Evolutionary conservation across 108 stramenopile genomes (phyloP).

Genomic region (Schizochytrium sp.): DNA sequence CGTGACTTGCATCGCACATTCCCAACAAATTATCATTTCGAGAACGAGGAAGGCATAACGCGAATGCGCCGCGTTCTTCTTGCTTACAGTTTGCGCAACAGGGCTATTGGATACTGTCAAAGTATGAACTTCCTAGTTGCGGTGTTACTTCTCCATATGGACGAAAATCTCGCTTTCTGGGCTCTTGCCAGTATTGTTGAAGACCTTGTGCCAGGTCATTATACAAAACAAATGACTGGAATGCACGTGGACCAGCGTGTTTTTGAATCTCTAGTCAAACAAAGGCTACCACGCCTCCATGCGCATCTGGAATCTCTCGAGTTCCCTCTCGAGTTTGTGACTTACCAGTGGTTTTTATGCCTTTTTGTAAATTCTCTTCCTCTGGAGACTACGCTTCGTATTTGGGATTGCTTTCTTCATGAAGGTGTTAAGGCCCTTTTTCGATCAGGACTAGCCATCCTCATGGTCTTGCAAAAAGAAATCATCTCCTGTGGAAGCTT

Average conservation of each 20-base stretch:
- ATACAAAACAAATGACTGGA: constrained; percentile 65
- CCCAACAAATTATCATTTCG: constrained; percentile 62
- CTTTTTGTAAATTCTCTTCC: constrained; percentile 68
- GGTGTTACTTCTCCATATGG: constrained; percentile 64
- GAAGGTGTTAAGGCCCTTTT: constrained; percentile 67
- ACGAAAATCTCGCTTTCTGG: constrained; percentile 73
- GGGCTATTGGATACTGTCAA: constrained; percentile 70
- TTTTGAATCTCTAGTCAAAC: constrained; percentile 61
- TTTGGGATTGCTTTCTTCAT: constrained; percentile 68
- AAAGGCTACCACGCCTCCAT: constrained; percentile 62
- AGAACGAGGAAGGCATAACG: constrained; percentile 60
- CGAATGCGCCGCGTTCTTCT: constrained; percentile 63
- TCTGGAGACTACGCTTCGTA: constrained; percentile 63
- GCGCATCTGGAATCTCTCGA: constrained; percentile 56
- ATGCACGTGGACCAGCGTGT: constrained; percentile 65
- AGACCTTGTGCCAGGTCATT: constrained; percentile 67
- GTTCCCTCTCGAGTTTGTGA: constrained; percentile 63
- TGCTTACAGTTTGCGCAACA: constrained; percentile 67
- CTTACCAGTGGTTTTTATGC: constrained; percentile 67
- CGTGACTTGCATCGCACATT: constrained; percentile 62
- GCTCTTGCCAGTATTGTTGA: constrained; percentile 65
- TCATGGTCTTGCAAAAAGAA: constrained; percentile 61
- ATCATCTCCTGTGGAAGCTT: constrained; percentile 46
- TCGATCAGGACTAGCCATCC: constrained; percentile 61
- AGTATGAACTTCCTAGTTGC: constrained; percentile 70